Conservation (phyloP, 345 rosid genomes). For the Alliaria petiolata region DNA sequence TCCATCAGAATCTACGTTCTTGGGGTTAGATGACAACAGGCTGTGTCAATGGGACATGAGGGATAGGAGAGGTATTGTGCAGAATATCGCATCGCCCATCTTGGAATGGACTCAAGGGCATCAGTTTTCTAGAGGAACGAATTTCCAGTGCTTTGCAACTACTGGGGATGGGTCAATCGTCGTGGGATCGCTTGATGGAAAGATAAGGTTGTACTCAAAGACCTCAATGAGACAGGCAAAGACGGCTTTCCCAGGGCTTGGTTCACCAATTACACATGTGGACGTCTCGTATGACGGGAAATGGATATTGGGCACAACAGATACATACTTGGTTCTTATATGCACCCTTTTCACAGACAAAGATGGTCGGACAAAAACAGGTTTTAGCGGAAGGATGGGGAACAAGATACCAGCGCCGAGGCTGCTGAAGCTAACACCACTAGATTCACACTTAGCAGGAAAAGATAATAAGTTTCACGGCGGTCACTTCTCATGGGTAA, state of each 20-base stretch:
- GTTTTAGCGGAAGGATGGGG: constrained; percentile 91
- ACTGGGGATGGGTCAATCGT: constrained; percentile 92
- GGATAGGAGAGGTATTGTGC: constrained; percentile 78
- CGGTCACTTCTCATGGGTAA: constrained; percentile 98
- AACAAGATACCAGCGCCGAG: constrained; percentile 89
- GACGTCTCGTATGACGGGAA: constrained; percentile 94
- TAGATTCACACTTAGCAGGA: constrained; percentile 90
- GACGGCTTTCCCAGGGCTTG: constrained; percentile 96
- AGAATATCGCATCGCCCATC: constrained; percentile 66
- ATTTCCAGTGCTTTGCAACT: constrained; percentile 93
- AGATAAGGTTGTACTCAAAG: constrained; percentile 85
- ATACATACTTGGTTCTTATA: constrained; percentile 76
- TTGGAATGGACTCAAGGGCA: constrained; percentile 92
- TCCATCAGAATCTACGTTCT: constrained; percentile 87
- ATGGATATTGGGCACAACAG: constrained; percentile 93
- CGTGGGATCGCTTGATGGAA: constrained; percentile 87
- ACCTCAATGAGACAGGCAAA: constrained; percentile 91
- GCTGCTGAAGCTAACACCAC: constrained; percentile 82
- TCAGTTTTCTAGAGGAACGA: constrained; percentile 91
- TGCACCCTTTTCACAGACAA: constrained; percentile 92
- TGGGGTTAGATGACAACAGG: constrained; percentile 92
- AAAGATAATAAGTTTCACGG: constrained; percentile 79
- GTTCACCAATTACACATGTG: constrained; percentile 82
- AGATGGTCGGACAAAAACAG: constrained; percentile 85
- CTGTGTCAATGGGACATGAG: constrained; percentile 99